phyloP scores from a whole-genome alignment of 1,139 yeast species.

The Torulaspora pretoriensis region DNA sequence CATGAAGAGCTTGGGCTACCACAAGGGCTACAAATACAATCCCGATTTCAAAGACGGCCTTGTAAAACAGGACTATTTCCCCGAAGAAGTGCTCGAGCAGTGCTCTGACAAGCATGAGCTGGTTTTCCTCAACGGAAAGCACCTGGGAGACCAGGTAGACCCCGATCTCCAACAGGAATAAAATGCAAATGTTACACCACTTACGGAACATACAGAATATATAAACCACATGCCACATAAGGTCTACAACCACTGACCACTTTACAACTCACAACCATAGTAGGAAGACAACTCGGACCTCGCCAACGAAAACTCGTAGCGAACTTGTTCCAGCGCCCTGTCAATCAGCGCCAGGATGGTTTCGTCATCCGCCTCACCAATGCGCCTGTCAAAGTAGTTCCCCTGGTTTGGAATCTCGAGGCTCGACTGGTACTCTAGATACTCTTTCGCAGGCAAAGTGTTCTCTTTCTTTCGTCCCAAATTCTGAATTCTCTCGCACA shows the following conservation, averaged over 20 bases:
- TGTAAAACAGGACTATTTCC: constrained; percentile 69
- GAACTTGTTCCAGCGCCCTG: constrained; percentile 56
- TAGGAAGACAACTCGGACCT: constrained; percentile 55
- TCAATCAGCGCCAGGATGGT: constrained; percentile 37
- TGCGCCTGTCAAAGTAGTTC: constrained; percentile 18
- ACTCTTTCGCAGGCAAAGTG: constrained; percentile 29
- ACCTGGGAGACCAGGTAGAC: constrained; percentile 42
- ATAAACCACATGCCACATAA: constrained; percentile 2
- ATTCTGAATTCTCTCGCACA: constrained; percentile 91
- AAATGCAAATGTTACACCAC: constrained; percentile 14
- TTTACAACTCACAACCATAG: constrained; percentile 48
- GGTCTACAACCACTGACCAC: background rate
- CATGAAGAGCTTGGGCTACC: constrained; percentile 86
- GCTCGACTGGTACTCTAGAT: constrained; percentile 24
- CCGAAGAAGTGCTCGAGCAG: constrained; percentile 44
- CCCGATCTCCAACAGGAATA: constrained; percentile 25
- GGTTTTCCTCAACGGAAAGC: constrained; percentile 40
- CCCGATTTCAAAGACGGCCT: constrained; percentile 71
- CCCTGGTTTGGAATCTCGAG: constrained; percentile 17
- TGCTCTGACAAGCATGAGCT: constrained; percentile 22
- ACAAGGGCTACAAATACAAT: constrained; percentile 79
- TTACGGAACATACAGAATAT: constrained; percentile 6
- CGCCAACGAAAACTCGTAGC: constrained; percentile 54
- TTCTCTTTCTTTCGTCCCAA: constrained; percentile 58
- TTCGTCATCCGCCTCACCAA: constrained; percentile 13